Evolutionary conservation across 2,329 filamentous ascomycete species (phyloP), one percentile per base, ranked within the genome.

Genomic region (Colletotrichum coccodes): DNA sequence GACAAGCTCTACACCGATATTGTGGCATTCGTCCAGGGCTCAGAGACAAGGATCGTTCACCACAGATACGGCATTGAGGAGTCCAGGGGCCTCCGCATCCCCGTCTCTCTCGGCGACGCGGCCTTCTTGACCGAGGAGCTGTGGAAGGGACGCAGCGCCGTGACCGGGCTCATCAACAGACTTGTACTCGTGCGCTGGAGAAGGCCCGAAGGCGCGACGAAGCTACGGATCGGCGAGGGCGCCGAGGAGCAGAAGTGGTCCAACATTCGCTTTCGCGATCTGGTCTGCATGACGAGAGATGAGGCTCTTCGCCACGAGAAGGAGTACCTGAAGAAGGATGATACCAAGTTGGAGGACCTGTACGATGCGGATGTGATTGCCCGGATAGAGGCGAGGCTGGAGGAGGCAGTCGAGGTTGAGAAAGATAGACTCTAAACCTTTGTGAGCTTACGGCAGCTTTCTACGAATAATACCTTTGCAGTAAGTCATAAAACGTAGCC

Each of bases 1-100:
- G 94, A 97, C 54, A 97, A 97, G 82, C 91, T 97, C 86, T 97
- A 98, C 79, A 95, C 98, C 66, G 90, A 91, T 42, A 92, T 98
- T 36, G 82, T 96, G 3, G 90, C 90, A 1, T 86, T 87, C 23
- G 81, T 98, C 2, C 94, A 97, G 77, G 90, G 90, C 32, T 85
- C 88, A 16, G 94, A 98, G 77, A 68, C 66, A 21, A 52, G 94
- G 97, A 78, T 96, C 2, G 90, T 91, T 0, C 86, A 68, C 38
- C 66, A 68, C 42, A 58, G 47, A n/a, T 50, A 60, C 34, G 66
- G 66, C 4, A 59, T 62, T 36, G 67, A 68, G 28, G 70, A 68
- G 26, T 83, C 87, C 0, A 81, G 92, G 12, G 95, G 96, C 0
- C 82, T 99, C 56, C 94, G 94, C 71, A 84, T 96, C 1, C 93